Conservation (phyloP, 768 basidiomycete species). For the Rhizopogon roseolus region DNA sequence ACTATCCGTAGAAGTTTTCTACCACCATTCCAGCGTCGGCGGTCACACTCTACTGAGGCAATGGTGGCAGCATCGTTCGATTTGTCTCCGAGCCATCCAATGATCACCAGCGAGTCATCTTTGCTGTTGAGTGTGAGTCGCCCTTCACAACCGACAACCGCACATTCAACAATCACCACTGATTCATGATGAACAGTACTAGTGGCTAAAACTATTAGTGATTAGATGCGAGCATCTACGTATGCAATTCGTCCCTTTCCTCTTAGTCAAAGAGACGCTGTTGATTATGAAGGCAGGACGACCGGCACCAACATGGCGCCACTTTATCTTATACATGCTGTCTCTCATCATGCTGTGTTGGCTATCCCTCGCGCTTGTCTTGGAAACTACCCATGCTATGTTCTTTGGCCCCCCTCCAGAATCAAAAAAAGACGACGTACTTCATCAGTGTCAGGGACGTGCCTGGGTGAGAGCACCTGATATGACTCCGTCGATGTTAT, state of each 20-base stretch:
- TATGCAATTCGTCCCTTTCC: background rate
- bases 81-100: too few species aligned
- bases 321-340: background rate
- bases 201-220: too few species aligned
- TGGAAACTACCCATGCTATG: background rate
- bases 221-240: too few species aligned
- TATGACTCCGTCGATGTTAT: background rate
- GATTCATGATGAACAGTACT: too few species aligned
- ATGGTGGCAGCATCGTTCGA: too few species aligned
- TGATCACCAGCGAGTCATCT: too few species aligned
- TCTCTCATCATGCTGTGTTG: background rate
- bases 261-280: background rate
- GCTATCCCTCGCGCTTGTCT: background rate
- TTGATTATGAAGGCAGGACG: background rate
- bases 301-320: background rate
- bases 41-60: too few species aligned
- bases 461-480: conserved; percentile 2
- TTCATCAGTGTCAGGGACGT: background rate
- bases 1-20: too few species aligned
- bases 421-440: background rate
- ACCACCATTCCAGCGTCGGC: too few species aligned
- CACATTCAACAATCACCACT: too few species aligned
- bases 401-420: background rate
- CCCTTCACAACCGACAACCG: too few species aligned
- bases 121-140: too few species aligned